Base-by-base conservation (phyloP, 441 rosid species). In the Populus hybrid region DNA sequence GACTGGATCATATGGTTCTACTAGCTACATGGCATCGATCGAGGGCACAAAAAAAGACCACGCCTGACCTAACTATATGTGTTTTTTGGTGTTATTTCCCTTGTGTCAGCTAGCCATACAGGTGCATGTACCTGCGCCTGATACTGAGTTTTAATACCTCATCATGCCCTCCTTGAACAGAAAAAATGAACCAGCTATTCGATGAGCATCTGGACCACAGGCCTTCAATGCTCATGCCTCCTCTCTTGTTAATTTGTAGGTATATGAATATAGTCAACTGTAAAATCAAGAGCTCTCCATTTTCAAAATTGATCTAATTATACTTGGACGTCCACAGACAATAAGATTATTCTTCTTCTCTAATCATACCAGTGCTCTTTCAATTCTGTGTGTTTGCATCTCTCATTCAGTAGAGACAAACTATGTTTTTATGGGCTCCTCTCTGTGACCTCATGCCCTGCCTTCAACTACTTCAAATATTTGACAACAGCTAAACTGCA, bases 241-340 rank as follows among this genome's bases (percentile, higher is more conserved):
- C 26, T 63, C 72, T 82, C 78, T 63, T 77, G 76, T 77, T 38
- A 8, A 10, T 24, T 23, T 38, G 67, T 14, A 73, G 53, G 74
- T 20, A 77, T 72, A 74, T 50, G 81, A 78, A 36, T 34, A 10
- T 88, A 85, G 91, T 90, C 93, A 90, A 89, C 85, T 71, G 59
- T 3, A 77, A 82, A 86, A 90, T 90, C 72, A 86, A 86, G 73
- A 46, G 75, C 67, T 36, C 2, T 32, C 2, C 63, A 21, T 38
- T 78, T 80, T 75, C 78, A 78, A 76, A 78, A 59, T 67, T 50
- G 61, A 69, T 75, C 71, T 72, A 36, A 72, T 74, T 77, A 71
- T 71, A 14, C 4, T 5, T 69, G 26, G 12, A 57, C 3, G 20
- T 8, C 26, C 26, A 20, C 36, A 5, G 18, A 35, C 21, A 21